These are phyloP conservation scores for Cyberlindnera lachancei DNA, from an alignment of 805 yeast species.

Conservation along the genomic window DNA sequence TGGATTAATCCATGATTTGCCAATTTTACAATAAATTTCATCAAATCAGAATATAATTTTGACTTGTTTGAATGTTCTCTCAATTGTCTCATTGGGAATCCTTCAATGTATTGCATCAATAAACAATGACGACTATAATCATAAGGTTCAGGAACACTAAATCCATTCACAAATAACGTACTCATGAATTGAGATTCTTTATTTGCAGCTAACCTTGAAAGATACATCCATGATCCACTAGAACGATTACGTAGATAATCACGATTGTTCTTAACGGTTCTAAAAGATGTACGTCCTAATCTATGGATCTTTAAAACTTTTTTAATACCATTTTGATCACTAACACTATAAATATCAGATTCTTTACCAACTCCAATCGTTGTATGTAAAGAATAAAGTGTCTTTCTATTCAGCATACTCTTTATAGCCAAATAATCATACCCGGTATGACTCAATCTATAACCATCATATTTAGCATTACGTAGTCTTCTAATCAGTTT, in stretches of 20 bases:
- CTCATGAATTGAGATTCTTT: conserved; percentile 89
- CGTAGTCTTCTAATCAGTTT: conserved; percentile 70
- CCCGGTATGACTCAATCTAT: conserved; percentile 80
- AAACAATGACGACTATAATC: conserved; percentile 90
- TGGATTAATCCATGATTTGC: conserved; percentile 90
- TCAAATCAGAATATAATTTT: conserved; percentile 72
- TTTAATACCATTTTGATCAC: conserved; percentile 55
- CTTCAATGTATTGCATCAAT: conserved; percentile 84
- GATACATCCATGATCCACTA: conserved; percentile 85
- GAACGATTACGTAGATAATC: conserved; percentile 74
- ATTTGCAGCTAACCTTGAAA: conserved; percentile 84
- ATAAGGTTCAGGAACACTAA: conserved; percentile 80
- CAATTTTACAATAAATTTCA: conserved; percentile 77
- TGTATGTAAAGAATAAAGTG: conserved; percentile 72
- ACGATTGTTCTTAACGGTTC: conserved; percentile 87
- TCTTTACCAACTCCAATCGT: conserved; percentile 97
- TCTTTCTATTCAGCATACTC: conserved; percentile 67
- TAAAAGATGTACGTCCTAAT: conserved; percentile 88
- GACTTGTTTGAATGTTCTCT: conserved; percentile 62
- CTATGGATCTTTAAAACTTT: conserved; percentile 86
- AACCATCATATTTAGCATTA: conserved; percentile 95
- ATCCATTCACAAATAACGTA: conserved; percentile 64
- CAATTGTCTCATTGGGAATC: conserved; percentile 84
- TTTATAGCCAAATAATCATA: conserved; percentile 88
- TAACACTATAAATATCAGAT: conserved; percentile 85